A percentile compares a stretch with the other conserved stretches of the same genome.
These are phyloP conservation scores for Pulveroboletus sp. DNA, from an alignment of 768 basidiomycete species.

Conservation along the genomic window DNA sequence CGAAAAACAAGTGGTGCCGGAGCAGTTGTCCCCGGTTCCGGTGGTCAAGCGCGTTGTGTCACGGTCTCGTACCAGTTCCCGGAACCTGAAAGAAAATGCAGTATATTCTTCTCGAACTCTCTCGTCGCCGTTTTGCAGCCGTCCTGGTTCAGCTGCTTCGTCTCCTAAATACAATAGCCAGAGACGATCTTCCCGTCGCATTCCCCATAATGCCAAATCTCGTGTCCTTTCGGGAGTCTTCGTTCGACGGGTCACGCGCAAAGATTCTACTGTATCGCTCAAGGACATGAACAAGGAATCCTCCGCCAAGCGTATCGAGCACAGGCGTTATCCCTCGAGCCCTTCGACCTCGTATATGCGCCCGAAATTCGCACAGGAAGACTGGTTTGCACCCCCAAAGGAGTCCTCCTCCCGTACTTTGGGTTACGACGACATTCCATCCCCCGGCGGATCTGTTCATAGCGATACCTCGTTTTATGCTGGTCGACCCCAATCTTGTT, in stretches of 20 bases:
- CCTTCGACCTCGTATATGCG: constrained; percentile 30
- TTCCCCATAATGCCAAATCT: constrained; percentile 30
- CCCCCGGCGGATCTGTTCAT: constrained; percentile 3
- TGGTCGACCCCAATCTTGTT: constrained; percentile 22
- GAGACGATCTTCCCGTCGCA: constrained; percentile 8
- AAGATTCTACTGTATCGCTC: constrained; percentile 16
- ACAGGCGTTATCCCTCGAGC: constrained; percentile 19
- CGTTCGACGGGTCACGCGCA: constrained; percentile 14
- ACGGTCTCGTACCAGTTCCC: constrained; percentile 40
- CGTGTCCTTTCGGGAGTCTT: constrained; percentile 37
- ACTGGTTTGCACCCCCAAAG: constrained; percentile 14
- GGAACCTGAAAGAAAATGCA: constrained; percentile 39
- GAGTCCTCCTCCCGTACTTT: background rate
- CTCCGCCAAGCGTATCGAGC: constrained; percentile 11
- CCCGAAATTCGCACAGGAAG: constrained; percentile 10
- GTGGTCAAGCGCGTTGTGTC: constrained; percentile 29
- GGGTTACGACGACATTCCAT: background rate
- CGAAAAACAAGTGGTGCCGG: constrained; percentile 23
- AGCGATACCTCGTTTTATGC: constrained; percentile 17
- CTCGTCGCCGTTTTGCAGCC: constrained; percentile 46
- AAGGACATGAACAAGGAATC: constrained; percentile 10
- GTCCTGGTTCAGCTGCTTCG: constrained; percentile 37
- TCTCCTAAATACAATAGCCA: constrained; percentile 32
- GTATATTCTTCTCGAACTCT: constrained; percentile 26
- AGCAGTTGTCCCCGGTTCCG: constrained; percentile 44